These are phyloP conservation scores for Paraphysoderma sedebokerense DNA, from an alignment of 371 early-diverging fungal species.

Conservation along the genomic window DNA sequence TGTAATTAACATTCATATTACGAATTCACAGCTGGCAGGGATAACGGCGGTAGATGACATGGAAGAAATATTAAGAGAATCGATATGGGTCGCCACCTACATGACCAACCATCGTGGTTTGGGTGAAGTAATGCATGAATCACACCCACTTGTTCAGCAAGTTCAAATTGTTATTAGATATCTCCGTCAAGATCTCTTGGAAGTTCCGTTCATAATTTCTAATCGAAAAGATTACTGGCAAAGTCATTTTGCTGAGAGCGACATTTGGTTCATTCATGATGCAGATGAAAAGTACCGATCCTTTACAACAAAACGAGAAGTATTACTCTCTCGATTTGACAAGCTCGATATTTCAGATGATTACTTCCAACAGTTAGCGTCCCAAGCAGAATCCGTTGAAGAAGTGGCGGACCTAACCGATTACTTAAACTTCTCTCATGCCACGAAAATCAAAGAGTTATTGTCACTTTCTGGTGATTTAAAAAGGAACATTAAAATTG, in stretches of 20 bases:
- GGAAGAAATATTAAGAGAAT: too few species aligned
- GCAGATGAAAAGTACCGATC: conserved; percentile 58
- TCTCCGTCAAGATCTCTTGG: conserved; percentile 51
- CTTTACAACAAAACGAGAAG: conserved; percentile 22
- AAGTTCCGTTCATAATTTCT: conserved; percentile 78
- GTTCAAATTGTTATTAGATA: conserved; percentile 43
- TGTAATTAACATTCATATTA: too few species aligned
- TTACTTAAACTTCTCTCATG: conserved; percentile 50
- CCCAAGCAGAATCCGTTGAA: conserved; percentile 37
- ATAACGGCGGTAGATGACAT: too few species aligned
- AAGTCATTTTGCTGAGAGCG: conserved; percentile 28
- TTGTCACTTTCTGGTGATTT: too few species aligned
- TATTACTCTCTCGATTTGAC: conserved; percentile 21
- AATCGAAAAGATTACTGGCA: conserved; percentile 68
- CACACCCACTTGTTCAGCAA: conserved; percentile 1
- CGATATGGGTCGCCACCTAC: too few species aligned
- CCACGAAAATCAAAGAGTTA: conserved; percentile 33
- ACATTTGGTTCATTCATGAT: conserved; percentile 81
- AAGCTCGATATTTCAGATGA: conserved; percentile 27
- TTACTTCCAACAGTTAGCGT: conserved; percentile 23
- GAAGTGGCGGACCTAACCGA: conserved; percentile 57
- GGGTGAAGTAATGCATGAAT: too few species aligned
- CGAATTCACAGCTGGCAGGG: too few species aligned
- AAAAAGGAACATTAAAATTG: too few species aligned
- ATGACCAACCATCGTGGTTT: too few species aligned